Evolutionary conservation across 179 eudicot species (phyloP).

Genomic region (Nepenthes alata): DNA sequence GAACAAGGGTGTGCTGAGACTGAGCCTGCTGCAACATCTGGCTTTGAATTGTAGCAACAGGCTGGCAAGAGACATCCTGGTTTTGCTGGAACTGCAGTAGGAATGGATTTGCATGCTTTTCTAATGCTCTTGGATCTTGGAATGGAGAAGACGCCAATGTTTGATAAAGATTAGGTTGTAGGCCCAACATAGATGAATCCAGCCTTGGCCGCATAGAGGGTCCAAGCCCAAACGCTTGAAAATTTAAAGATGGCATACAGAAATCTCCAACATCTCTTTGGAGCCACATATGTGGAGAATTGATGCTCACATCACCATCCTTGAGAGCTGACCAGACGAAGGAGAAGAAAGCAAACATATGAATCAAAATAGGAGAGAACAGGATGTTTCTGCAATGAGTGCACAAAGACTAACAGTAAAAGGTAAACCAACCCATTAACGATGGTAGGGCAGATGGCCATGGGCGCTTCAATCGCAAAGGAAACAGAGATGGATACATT

Average conservation of each 20-base stretch:
- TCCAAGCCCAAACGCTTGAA: constrained; percentile 36
- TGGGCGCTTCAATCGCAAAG: constrained; percentile 30
- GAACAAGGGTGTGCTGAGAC: constrained; percentile 22
- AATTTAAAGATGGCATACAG: constrained; percentile 34
- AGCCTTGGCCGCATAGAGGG: constrained; percentile 48
- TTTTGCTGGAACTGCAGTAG: constrained; percentile 36
- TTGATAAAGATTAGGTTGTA: constrained; percentile 45
- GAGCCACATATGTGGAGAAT: constrained; percentile 29
- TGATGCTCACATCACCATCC: constrained; percentile 33
- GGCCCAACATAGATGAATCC: constrained; percentile 15
- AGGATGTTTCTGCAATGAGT: too few species aligned
- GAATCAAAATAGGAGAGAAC: too few species aligned
- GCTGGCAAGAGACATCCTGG: constrained; percentile 16
- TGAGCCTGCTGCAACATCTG: constrained; percentile 34
- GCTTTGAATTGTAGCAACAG: constrained; percentile 16
- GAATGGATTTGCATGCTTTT: constrained; percentile 33
- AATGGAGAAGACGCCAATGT: constrained; percentile 51
- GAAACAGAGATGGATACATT: constrained; percentile 41
- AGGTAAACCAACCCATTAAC: constrained; percentile 17
- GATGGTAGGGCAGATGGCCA: constrained; percentile 31
- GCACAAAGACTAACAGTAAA: not conserved
- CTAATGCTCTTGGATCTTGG: constrained; percentile 26
- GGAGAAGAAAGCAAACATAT: not conserved
- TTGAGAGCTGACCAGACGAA: constrained; percentile 20
- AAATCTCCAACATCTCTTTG: constrained; percentile 35